These are phyloP conservation scores for Adansonia grandidieri DNA, from an alignment of 441 rosid genomes.

Conservation along the genomic window DNA sequence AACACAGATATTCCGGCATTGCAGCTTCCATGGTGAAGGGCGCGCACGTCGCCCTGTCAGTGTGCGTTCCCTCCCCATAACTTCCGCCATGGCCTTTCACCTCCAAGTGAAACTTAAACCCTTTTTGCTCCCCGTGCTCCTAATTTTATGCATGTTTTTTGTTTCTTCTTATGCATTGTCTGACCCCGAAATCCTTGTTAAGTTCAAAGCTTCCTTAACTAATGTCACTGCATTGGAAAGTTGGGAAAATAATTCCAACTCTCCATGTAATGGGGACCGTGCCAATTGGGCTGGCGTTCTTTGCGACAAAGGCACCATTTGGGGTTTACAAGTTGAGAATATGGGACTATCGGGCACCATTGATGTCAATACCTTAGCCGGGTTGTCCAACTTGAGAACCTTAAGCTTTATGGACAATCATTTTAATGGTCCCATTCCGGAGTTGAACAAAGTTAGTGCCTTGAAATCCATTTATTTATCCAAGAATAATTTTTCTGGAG, in stretches of 20 bases:
- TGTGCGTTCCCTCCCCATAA: constrained; percentile 36
- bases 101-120: not conserved
- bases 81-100: constrained; percentile 15
- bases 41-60: constrained; percentile 40
- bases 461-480: constrained; percentile 65
- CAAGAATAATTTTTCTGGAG: constrained; percentile 57
- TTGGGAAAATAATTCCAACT: constrained; percentile 40
- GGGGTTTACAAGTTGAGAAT: constrained; percentile 65
- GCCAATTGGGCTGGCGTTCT: constrained; percentile 65
- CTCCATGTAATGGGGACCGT: constrained; percentile 40
- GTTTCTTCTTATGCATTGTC: constrained; percentile 34
- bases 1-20: constrained; percentile 20
- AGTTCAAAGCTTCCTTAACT: constrained; percentile 55
- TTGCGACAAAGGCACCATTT: constrained; percentile 46
- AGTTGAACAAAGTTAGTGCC: constrained; percentile 46
- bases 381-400: constrained; percentile 48
- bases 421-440: constrained; percentile 59
- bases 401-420: constrained; percentile 62
- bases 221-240: constrained; percentile 33
- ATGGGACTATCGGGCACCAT: constrained; percentile 56
- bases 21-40: constrained; percentile 44
- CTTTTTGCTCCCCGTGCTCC: not conserved
- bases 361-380: constrained; percentile 41
- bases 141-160: constrained; percentile 17
- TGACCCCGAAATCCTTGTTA: constrained; percentile 53